Evolutionary conservation across 1,139 yeast species (phyloP).

Genomic region (Scheffersomyces segobiensis): DNA sequence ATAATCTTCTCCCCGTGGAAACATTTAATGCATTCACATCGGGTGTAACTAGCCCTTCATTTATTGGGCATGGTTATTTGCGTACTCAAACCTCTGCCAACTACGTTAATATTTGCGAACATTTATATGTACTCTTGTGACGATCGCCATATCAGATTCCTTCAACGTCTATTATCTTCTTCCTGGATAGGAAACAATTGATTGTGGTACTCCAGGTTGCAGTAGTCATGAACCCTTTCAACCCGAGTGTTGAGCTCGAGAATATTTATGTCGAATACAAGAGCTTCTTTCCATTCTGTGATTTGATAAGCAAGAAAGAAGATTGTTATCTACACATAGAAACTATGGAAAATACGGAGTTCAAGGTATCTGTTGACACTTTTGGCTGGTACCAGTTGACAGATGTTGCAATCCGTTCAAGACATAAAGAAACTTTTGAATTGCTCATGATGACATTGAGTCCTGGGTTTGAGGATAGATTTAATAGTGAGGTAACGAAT

Average conservation of each 20-base stretch:
- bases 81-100: neutral
- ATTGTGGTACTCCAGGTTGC: neutral
- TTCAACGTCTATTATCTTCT: neutral
- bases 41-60: neutral
- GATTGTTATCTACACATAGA: conserved; percentile 14
- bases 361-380: conserved; percentile 29
- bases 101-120: neutral
- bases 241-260: conserved; percentile 24
- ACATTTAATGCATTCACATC: neutral
- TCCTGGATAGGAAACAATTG: neutral
- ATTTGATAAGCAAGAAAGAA: conserved; percentile 10
- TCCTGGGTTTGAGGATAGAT: conserved; percentile 9
- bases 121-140: neutral
- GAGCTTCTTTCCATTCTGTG: conserved; percentile 25
- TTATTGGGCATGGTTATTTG: neutral
- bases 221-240: conserved; percentile 10
- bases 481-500: conserved; percentile 7
- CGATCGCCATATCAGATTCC: neutral
- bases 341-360: conserved; percentile 20
- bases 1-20: conserved; percentile 4
- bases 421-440: conserved; percentile 21
- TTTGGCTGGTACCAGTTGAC: conserved; percentile 35
- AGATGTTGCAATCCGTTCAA: neutral
- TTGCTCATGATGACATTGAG: conserved; percentile 17
- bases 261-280: conserved; percentile 28